Evolutionary conservation across 768 basidiomycete genomes (phyloP).

Genomic region (Clitopilus hobsonii): DNA sequence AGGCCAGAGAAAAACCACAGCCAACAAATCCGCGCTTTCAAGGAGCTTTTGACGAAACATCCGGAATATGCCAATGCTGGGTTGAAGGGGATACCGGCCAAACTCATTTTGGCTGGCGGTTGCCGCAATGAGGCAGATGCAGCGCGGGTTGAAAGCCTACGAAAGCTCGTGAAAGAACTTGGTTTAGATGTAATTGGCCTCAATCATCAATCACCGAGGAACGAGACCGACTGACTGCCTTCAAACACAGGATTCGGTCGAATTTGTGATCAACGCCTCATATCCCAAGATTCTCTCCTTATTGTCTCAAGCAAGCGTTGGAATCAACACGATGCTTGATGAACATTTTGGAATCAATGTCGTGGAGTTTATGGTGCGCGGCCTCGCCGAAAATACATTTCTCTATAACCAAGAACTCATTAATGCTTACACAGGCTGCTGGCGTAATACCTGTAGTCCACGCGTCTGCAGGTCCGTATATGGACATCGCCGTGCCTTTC

Average conservation of each 20-base stretch:
- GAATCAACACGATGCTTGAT: conserved; percentile 94
- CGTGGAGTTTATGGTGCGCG: conserved; percentile 91
- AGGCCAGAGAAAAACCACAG: conserved; percentile 95
- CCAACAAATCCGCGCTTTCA: conserved; percentile 70
- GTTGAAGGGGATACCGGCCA: conserved; percentile 26
- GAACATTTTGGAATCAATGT: conserved; percentile 99
- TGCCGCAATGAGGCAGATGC: conserved; percentile 77
- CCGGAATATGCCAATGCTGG: conserved; percentile 48
- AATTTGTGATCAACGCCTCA: conserved; percentile 81
- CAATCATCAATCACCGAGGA: conserved; percentile 1
- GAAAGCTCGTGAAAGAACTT: conserved; percentile 53
- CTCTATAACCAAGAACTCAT: neutral
- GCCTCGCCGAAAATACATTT: neutral
- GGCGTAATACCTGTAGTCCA: conserved; percentile 91
- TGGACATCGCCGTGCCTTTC: conserved; percentile 86
- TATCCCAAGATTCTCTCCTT: conserved; percentile 66
- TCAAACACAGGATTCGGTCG: conserved; percentile 51
- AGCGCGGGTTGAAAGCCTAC: conserved; percentile 59
- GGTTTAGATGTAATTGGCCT: conserved; percentile 49
- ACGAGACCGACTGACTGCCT: neutral
- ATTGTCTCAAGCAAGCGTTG: conserved; percentile 74
- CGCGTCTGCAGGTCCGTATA: conserved; percentile 86
- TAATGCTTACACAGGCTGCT: conserved; percentile 63
- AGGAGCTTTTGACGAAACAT: conserved; percentile 47
- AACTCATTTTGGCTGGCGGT: conserved; percentile 79